Percentiles rank a stretch among this genome's conserved stretches.
These are phyloP conservation scores for Massarina eburnea DNA, from an alignment of 2,329 filamentous ascomycete genomes.

Conservation along the genomic window DNA sequence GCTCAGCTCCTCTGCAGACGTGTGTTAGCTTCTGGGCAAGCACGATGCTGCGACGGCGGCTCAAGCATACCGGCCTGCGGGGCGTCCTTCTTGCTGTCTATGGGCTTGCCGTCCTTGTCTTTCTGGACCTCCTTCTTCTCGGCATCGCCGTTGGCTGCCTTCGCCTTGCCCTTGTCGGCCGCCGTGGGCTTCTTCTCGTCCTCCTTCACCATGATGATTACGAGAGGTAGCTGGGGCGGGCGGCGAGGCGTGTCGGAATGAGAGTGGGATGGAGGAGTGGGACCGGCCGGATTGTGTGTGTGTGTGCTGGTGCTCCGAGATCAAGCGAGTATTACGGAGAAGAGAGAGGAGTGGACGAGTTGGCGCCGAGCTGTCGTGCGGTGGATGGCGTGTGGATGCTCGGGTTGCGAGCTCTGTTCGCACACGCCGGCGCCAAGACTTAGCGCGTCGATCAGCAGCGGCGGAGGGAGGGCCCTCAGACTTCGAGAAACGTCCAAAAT, in stretches of 20 bases:
- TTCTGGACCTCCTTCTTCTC: conserved; percentile 60
- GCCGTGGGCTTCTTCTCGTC: conserved; percentile 80
- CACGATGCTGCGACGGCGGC: conserved; percentile 11
- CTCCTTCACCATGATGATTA: conserved; percentile 81
- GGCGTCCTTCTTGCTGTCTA: conserved; percentile 76
- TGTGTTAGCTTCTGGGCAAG: conserved; percentile 24
- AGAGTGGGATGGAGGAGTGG: conserved; percentile 9
- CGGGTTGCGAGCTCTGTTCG: conserved; percentile 30
- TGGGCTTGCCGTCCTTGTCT: conserved; percentile 69
- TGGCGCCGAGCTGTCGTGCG: conserved; percentile 14
- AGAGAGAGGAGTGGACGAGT: conserved; percentile 13
- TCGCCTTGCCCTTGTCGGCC: conserved; percentile 95
- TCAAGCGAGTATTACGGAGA: conserved; percentile 6
- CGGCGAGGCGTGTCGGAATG: conserved; percentile 31
- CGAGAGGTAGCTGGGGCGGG: conserved; percentile 36
- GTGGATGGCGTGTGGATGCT: conserved; percentile 28
- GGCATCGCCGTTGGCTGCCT: conserved; percentile 72
- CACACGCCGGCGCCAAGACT: conserved; percentile 18
- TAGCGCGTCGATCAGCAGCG: conserved; percentile 18
- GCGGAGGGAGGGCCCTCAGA: conserved; percentile 2
- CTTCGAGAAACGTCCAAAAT: conserved; percentile 31
- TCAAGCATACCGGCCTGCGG: conserved; percentile 57
- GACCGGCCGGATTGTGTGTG: background rate
- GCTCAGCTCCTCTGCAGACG: conserved; percentile 79
- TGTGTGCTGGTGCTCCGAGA: conserved; percentile 6